Evolutionary conservation across 352 stramenopile species (phyloP).

Genomic region (Globisporangium mamillatum): DNA sequence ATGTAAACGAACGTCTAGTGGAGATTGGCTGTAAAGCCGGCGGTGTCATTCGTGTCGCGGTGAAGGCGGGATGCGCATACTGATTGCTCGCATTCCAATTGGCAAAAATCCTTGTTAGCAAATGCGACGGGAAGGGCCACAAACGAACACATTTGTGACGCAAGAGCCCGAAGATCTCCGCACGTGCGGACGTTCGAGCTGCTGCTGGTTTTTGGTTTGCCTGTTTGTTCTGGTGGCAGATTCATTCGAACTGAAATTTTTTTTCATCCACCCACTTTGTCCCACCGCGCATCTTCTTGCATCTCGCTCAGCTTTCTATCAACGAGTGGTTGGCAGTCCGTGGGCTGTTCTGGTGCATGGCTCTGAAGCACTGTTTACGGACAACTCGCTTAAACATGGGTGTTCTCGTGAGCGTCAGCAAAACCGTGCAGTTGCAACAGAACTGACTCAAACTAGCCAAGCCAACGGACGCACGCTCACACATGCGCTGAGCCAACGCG

Average conservation of each 20-base stretch:
- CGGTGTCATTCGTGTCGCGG: neutral
- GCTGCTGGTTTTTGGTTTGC: neutral
- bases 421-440: too few species aligned
- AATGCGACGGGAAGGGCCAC: too few species aligned
- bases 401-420: neutral
- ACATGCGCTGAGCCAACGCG: neutral
- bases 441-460: too few species aligned
- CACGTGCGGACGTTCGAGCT: neutral
- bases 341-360: neutral
- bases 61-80: too few species aligned
- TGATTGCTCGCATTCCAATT: neutral
- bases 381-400: neutral
- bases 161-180: neutral
- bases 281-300: neutral
- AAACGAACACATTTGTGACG: neutral
- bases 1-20: neutral
- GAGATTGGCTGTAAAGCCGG: neutral
- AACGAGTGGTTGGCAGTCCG: neutral
- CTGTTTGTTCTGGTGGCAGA: neutral
- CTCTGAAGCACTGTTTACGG: conserved; percentile 1
- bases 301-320: neutral
- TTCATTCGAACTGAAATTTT: neutral
- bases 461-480: neutral
- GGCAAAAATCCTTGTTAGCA: neutral
- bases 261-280: neutral